These are phyloP conservation scores for Manihot esculenta DNA, from an alignment of 441 rosid species.

Conservation along the genomic window DNA sequence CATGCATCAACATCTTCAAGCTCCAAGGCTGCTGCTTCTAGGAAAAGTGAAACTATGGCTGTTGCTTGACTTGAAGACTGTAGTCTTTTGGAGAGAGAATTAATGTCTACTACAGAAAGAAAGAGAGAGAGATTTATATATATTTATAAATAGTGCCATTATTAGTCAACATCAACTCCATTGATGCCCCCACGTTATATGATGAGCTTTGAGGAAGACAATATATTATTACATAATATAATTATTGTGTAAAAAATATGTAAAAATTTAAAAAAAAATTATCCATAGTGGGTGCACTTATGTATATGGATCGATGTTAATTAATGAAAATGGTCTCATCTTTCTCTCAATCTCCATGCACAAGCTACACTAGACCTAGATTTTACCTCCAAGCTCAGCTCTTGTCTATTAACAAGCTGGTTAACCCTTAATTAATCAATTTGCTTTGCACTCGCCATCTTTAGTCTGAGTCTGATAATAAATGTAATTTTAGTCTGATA, in stretches of 20 bases:
- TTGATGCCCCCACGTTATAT: neutral
- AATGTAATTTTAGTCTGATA: no score
- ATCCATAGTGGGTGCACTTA: neutral
- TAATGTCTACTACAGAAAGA: neutral
- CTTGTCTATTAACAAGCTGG: no score
- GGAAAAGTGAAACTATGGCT: no score
- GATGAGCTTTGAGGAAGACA: neutral
- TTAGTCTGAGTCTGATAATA: no score
- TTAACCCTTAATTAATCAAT: no score
- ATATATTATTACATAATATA: neutral
- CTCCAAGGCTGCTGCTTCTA: no score
- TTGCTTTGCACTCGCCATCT: no score
- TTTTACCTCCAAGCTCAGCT: no score
- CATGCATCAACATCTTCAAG: slow-evolving; percentile 11
- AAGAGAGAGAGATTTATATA: neutral
- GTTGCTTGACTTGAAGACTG: no score
- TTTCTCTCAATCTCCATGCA: neutral
- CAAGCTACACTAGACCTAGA: no score
- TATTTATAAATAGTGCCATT: no score
- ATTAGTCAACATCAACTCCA: neutral
- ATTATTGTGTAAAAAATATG: slow-evolving; percentile 1
- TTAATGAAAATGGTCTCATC: neutral
- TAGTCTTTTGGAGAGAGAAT: no score
- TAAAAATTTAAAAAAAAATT: neutral
- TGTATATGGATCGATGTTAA: neutral